Conservation (phyloP, 192 early-diverging fungal species). For the Coemansia sp. region DNA sequence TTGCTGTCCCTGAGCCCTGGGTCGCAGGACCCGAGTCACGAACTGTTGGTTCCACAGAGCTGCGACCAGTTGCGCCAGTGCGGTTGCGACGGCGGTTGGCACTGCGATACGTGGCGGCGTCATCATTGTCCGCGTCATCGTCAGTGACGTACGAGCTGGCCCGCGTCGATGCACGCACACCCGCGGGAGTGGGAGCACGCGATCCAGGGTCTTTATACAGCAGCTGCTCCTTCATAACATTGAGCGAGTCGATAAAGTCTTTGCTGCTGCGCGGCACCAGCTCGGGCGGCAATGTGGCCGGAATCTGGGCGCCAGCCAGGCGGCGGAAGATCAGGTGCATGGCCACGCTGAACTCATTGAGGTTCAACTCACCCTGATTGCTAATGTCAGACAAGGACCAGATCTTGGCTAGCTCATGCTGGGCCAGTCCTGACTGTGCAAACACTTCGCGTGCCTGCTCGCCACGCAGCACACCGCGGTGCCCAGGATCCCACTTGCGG, state of each 20-base stretch:
- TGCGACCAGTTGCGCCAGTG: conserved; percentile 4
- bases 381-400: conserved; percentile 54
- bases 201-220: conserved; percentile 25
- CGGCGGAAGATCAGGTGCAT: conserved; percentile 95
- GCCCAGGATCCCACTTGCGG: conserved; percentile 55
- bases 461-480: conserved; percentile 55
- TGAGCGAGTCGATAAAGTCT: conserved; percentile 70
- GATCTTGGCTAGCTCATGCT: conserved; percentile 57
- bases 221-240: conserved; percentile 49
- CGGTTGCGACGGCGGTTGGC: conserved; percentile 31
- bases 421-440: conserved; percentile 57
- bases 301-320: conserved; percentile 79
- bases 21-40: conserved; percentile 8
- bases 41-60: conserved; percentile 8
- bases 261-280: conserved; percentile 84
- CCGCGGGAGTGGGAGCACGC: conserved; percentile 3
- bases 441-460: conserved; percentile 62
- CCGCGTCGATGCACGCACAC: background rate
- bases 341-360: conserved; percentile 93
- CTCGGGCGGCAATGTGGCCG: conserved; percentile 74
- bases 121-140: conserved; percentile 15
- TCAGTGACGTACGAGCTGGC: conserved; percentile 4
- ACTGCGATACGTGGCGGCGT: conserved; percentile 21
- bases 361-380: conserved; percentile 79
- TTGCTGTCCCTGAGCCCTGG: background rate